Evolutionary conservation across 1,284 basidiomycete species (phyloP).

Genomic region (Rhodofomes roseus): DNA sequence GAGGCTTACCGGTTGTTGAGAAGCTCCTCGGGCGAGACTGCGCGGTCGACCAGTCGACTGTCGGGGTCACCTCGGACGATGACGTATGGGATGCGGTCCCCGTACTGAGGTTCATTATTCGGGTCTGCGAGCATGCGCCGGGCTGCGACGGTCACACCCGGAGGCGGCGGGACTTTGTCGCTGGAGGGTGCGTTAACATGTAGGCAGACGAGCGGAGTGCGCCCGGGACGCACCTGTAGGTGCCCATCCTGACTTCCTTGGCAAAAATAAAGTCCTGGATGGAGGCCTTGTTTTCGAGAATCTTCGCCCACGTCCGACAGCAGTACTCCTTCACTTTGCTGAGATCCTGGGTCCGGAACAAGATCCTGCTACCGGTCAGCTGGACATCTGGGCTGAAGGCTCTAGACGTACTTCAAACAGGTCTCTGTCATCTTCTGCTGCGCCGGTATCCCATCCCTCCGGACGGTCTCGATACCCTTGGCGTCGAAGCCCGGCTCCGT

Average conservation of each 20-base stretch:
- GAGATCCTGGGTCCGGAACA: constrained; percentile 88
- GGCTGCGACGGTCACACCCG: constrained; percentile 86
- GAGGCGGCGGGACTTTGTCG: constrained; percentile 82
- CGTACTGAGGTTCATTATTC: constrained; percentile 85
- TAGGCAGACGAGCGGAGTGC: background rate
- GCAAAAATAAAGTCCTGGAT: constrained; percentile 93
- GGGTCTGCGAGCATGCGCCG: constrained; percentile 74
- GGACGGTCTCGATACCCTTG: constrained; percentile 96
- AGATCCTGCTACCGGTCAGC: constrained; percentile 47
- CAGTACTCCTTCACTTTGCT: constrained; percentile 90
- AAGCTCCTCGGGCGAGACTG: constrained; percentile 77
- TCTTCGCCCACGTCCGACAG: constrained; percentile 80
- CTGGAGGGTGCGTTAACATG: constrained; percentile 31
- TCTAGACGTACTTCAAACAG: constrained; percentile 67
- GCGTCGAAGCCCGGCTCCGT: constrained; percentile 85
- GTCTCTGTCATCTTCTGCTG: constrained; percentile 89
- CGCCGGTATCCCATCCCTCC: constrained; percentile 86
- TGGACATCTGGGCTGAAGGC: background rate
- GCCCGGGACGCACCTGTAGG: constrained; percentile 62
- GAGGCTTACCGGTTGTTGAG: constrained; percentile 60
- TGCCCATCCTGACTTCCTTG: constrained; percentile 91
- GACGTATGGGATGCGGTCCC: constrained; percentile 91
- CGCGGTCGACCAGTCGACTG: constrained; percentile 76
- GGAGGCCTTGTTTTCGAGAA: constrained; percentile 78
- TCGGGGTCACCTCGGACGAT: constrained; percentile 70